phyloP scores from a whole-genome alignment of 495 filamentous ascomycete genomes.

The Copromyces sp. region DNA sequence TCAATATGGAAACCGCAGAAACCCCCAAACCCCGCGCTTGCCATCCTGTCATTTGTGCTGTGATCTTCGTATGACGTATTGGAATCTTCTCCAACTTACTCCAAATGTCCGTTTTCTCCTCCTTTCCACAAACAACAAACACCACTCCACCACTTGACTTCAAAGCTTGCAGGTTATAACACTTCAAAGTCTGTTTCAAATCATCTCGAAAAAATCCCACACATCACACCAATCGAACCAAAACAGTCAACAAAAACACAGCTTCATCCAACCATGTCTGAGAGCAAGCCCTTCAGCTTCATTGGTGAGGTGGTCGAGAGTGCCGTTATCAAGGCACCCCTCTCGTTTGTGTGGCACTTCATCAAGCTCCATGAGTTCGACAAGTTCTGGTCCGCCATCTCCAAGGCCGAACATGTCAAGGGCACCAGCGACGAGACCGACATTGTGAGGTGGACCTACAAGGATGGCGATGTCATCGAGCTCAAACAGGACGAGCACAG shows the following conservation, averaged over 20 bases:
- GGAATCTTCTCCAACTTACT: background rate
- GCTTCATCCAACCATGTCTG: background rate
- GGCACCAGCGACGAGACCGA: slow-evolving; percentile 51
- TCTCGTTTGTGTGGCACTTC: slow-evolving; percentile 55
- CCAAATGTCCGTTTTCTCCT: background rate
- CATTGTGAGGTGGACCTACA: slow-evolving; percentile 53
- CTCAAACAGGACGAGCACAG: slow-evolving; percentile 65
- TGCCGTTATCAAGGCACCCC: slow-evolving; percentile 51
- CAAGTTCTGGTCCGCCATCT: slow-evolving; percentile 49
- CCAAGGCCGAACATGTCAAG: slow-evolving; percentile 46
- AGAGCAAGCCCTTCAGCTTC: slow-evolving; percentile 40
- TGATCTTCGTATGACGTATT: background rate
- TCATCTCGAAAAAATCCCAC: background rate
- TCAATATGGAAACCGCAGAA: background rate
- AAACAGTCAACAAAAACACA: background rate
- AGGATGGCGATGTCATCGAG: slow-evolving; percentile 51
- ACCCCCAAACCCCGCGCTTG: background rate
- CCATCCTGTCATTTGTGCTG: background rate
- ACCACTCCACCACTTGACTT: background rate
- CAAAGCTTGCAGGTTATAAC: background rate
- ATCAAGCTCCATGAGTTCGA: slow-evolving; percentile 54
- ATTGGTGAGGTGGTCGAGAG: slow-evolving; percentile 54
- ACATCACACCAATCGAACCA: background rate
- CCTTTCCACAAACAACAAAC: background rate
- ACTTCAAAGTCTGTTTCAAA: background rate